phyloP scores from a whole-genome alignment of 2,329 filamentous ascomycete species.

The Lecanicillium sp. region DNA sequence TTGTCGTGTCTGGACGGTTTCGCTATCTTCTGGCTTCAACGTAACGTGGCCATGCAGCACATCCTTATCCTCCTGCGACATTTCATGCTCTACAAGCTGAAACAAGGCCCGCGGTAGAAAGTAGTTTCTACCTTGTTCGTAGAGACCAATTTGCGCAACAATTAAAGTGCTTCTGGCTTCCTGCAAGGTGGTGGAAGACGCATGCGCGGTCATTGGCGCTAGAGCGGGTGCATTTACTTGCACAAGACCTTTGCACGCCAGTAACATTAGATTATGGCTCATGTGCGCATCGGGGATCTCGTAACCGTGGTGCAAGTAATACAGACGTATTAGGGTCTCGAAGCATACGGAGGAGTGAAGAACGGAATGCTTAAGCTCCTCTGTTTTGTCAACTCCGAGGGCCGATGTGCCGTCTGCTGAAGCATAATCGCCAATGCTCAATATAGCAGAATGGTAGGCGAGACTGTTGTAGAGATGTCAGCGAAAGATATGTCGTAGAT shows the following conservation, averaged over 20 bases:
- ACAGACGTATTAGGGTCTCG: conserved; percentile 28
- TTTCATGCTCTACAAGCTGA: neutral
- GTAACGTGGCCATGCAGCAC: neutral
- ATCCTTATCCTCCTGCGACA: neutral
- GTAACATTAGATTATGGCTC: neutral
- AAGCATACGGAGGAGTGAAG: conserved; percentile 20
- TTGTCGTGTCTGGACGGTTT: neutral
- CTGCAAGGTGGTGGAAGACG: neutral
- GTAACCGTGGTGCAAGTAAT: conserved; percentile 30
- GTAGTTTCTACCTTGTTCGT: neutral
- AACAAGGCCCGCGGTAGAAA: neutral
- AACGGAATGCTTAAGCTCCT: conserved; percentile 15
- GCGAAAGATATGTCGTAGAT: neutral
- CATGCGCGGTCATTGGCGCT: neutral
- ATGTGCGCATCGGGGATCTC: neutral
- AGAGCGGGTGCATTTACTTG: neutral
- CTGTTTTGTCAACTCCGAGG: neutral
- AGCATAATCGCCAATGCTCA: conserved; percentile 8
- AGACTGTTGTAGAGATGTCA: neutral
- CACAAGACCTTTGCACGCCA: neutral
- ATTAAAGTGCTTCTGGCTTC: neutral
- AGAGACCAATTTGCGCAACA: neutral
- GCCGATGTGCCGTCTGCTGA: neutral
- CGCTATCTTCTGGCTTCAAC: neutral
- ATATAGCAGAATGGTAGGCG: neutral